Percentiles rank a stretch among this genome's conserved stretches.
These are phyloP conservation scores for Cercospora beticola DNA, from an alignment of 2,329 filamentous ascomycete species.

Conservation along the genomic window DNA sequence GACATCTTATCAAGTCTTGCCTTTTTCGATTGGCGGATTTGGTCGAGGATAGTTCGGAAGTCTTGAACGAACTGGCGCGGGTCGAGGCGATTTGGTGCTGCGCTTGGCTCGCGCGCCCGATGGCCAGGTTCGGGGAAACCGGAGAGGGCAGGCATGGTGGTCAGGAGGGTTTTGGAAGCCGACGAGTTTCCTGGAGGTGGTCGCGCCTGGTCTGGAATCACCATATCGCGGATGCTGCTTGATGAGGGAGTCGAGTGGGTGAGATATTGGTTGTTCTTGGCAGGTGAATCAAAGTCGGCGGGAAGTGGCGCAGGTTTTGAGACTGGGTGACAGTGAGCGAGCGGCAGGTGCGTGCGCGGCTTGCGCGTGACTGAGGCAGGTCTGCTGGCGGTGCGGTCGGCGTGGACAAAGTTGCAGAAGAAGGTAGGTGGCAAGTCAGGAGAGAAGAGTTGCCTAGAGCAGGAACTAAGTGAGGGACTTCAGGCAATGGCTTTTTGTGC, in stretches of 20 bases:
- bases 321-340: background rate
- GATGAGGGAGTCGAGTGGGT: background rate
- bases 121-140: background rate
- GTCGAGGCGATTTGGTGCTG: background rate
- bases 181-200: background rate
- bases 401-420: background rate
- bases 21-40: background rate
- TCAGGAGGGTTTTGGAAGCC: background rate
- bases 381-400: background rate
- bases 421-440: background rate
- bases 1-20: background rate
- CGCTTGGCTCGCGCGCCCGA: background rate
- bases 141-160: constrained; percentile 1
- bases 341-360: background rate
- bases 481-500: background rate
- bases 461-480: background rate
- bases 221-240: background rate
- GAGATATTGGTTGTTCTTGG: background rate
- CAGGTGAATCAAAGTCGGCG: background rate
- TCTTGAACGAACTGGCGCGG: background rate
- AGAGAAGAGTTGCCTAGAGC: background rate
- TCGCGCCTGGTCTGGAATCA: background rate
- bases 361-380: background rate
- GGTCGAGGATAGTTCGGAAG: background rate
- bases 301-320: background rate